Base-by-base conservation (phyloP, 768 basidiomycete genomes). In the Rubroboletus pulcherrimus region DNA sequence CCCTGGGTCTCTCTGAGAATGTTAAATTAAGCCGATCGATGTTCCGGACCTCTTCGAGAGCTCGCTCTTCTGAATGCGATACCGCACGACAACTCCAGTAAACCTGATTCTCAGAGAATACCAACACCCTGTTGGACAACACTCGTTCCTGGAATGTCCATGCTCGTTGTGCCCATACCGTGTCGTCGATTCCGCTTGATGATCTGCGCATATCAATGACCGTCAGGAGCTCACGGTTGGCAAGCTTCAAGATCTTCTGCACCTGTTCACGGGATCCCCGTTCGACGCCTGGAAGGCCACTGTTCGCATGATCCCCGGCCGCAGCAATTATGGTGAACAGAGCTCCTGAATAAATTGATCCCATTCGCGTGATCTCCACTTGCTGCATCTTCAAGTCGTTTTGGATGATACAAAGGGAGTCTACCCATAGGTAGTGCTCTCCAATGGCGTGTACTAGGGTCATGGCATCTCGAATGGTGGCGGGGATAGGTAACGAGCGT, bases 381-480 rank as follows among this genome's bases (percentile, higher is more conserved):
- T 58, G 47, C 15, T 57, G 49, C 57, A 64, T 65, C 44, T 38
- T 37, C 21, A 31, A 31, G 12, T 66, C 51, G 15, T 67, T 30
- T 41, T 65, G 66, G 34, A 56, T 52, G 37, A 67, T 69, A 14
- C 66, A 67, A 0, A 67, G 19, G 3, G 66, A 56, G 24, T 67
- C 68, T 4, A 69, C 60, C 66, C 68, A 67, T 17, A 67, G 38
- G 35, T 67, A 70, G 17, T 57, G 60, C 44, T 63, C 57, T 39
- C 64, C 59, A 14, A 71, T 61, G 35, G 49, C 44, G 7, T 41
- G 57, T 10, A 60, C 56, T 12, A 71, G 47, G 5, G 57, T 55
- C 1, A 67, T 56, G 14, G 69, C 62, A 43, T 68, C 69, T 39
- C 51, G 44, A 30, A 68, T 66, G 4, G 66, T 68, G 19, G 55